Base-by-base conservation (phyloP, 805 yeast genomes). In the Sungouiella thailandica region DNA sequence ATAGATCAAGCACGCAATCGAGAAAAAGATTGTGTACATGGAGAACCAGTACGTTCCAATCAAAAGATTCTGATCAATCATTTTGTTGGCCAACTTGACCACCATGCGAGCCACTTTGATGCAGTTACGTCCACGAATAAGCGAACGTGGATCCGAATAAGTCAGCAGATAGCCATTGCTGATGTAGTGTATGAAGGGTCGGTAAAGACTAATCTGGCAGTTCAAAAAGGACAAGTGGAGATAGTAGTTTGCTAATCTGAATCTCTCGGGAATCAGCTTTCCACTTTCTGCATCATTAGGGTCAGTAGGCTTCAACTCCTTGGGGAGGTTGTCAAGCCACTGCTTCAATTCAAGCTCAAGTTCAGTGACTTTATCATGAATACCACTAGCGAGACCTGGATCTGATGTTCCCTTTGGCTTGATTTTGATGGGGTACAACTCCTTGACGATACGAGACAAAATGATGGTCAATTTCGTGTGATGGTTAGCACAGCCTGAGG, bases 11-110 rank as follows among this genome's bases (percentile, higher is more conserved):
- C 95, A 83, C 1, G 95, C 94, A 39, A 87, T 87, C 2, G 94
- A 80, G 59, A 85, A 86, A 55, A 87, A 88, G 4, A 88, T 81
- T 0, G 96, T 85, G 55, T 88, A 88, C 51, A 84, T 83, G 5
- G 93, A 79, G 52, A 86, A 88, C 95, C 96, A 87, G 52, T 88
- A 89, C 2, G 93, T 83, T 1, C 95, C 95, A 43, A 80, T 76
- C 25, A 88, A 62, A 56, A 85, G 68, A 37, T 80, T 70, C 41
- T 78, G 76, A 43, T 75, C 72, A 41, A 83, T 78, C 87, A 88
- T 77, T 50, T 82, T 87, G 46, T 83, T 78, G 0, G 95, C 87
- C 36, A 86, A 55, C 47, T 80, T 79, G 12, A 88, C 88, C 18
- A 84, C 94, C 48, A 82, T 76, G 37, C 93, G 68, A 0, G 96